phyloP scores from a whole-genome alignment of 371 early-diverging fungal genomes.

The Actinomucor elegans region DNA sequence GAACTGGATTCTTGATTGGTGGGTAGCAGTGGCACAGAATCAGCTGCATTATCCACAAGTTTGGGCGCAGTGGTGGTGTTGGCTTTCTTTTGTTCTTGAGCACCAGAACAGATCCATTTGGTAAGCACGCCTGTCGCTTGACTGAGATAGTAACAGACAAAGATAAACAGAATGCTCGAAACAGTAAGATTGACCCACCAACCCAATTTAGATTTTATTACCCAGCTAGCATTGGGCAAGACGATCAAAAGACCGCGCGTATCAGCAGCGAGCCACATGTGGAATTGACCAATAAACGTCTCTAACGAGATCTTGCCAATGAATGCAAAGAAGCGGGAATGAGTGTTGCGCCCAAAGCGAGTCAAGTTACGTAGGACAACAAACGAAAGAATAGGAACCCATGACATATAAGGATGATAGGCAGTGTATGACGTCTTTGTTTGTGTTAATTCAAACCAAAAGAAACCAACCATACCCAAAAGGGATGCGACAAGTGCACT shows the following conservation, averaged over 20 bases:
- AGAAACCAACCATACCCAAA: slow-evolving; percentile 44
- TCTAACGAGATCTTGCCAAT: slow-evolving; percentile 72
- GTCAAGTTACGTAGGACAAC: slow-evolving; percentile 69
- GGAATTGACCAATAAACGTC: slow-evolving; percentile 80
- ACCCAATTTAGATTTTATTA: slow-evolving; percentile 25
- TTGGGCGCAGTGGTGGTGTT: neutral
- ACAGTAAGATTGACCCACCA: slow-evolving; percentile 61
- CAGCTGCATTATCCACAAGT: neutral
- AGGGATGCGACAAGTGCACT: slow-evolving; percentile 27
- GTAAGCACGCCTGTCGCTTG: slow-evolving; percentile 53
- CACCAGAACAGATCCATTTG: slow-evolving; percentile 35
- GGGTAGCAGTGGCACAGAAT: slow-evolving; percentile 22
- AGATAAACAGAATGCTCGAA: slow-evolving; percentile 54
- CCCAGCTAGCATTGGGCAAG: slow-evolving; percentile 31
- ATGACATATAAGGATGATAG: slow-evolving; percentile 65
- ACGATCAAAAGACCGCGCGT: slow-evolving; percentile 66
- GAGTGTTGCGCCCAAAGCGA: slow-evolving; percentile 41
- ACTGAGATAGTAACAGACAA: slow-evolving; percentile 53
- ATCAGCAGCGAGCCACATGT: slow-evolving; percentile 76
- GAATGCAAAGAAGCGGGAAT: slow-evolving; percentile 56
- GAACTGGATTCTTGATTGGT: slow-evolving; percentile 5
- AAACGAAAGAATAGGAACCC: slow-evolving; percentile 62
- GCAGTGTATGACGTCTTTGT: slow-evolving; percentile 54
- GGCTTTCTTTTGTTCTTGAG: slow-evolving; percentile 6
- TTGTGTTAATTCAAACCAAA: slow-evolving; percentile 46